Base-by-base conservation (phyloP, 2,329 filamentous ascomycete genomes). In the Fusarium nodosum region DNA sequence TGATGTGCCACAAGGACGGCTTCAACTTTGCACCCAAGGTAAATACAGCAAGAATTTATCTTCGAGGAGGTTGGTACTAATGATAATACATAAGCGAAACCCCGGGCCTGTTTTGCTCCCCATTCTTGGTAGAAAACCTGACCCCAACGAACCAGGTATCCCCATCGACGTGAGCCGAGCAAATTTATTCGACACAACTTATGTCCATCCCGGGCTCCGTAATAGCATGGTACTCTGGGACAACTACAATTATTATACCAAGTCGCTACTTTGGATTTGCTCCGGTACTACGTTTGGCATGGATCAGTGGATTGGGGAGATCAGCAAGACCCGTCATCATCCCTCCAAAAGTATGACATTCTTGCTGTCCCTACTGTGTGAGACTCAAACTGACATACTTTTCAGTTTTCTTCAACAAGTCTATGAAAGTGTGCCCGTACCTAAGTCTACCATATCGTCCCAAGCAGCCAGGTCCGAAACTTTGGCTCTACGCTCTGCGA, bases 1-100 rank as follows among this genome's bases (percentile, higher is more conserved):
- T 58, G 11, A 36, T 58, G 46, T 58, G 47, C 15, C 55, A 58
- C 9, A 58, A 42, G 16, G 55, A 58, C 11, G 55, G 55, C 10
- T 24, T 58, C 10, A 47, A 53, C 15, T 58, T 58, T 12, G 55
- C 55, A n/a, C 55, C 55, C 1, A 57, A 57, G 38, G 55, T 53
- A n/a, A 9, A 28, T 11, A 5, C 8, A 18, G 1, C 13, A 7
- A 24, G 6, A 3, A 4, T 7, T 7, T 18, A 5, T 16, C 3
- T 18, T 9, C 5, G 15, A 8, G 2, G 2, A 0, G 1, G 3
- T 4, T 16, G 0, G 7, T 13, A 3, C 46, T 50, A 9, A 39
- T 3, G 0, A 9, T 7, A 8, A 9, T 6, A 1, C 6, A 1
- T 18, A 2, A 58, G 56, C n/a, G 39, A 26, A 59, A 59, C 13